A percentile compares a stretch with the other conserved stretches of the same genome.
Conservation (phyloP, 371 early-diverging fungal genomes). For the Apophysomyces sp. region DNA sequence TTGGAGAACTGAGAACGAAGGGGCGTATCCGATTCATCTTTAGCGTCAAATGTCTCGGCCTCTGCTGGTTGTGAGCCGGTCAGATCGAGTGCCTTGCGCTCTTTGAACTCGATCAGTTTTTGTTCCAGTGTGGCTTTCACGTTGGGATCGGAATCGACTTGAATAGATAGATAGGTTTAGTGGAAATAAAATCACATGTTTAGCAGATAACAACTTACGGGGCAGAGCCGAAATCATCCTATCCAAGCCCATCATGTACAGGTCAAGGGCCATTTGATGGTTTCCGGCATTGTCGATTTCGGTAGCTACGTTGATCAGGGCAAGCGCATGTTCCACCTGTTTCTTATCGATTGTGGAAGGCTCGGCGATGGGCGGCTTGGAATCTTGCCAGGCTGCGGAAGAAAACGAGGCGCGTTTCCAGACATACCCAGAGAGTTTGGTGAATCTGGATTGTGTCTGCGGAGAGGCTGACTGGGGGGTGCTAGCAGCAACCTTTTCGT, state of each 20-base stretch:
- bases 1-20: conserved; percentile 34
- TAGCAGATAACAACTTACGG: conserved; percentile 27
- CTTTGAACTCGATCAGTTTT: conserved; percentile 30
- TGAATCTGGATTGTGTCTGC: conserved; percentile 7
- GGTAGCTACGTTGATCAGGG: conserved; percentile 44
- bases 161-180: background rate
- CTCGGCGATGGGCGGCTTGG: conserved; percentile 1
- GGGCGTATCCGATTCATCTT: conserved; percentile 9
- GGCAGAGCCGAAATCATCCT: conserved; percentile 52
- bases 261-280: conserved; percentile 46
- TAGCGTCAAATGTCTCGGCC: conserved; percentile 2
- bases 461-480: background rate
- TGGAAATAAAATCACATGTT: background rate
- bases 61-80: conserved; percentile 5
- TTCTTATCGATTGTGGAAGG: conserved; percentile 29
- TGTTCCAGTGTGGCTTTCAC: conserved; percentile 37
- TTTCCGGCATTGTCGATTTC: conserved; percentile 47
- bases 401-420: conserved; percentile 32
- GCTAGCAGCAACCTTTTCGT: conserved; percentile 23
- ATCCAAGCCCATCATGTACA: conserved; percentile 51
- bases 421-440: conserved; percentile 12
- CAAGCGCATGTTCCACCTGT: conserved; percentile 46
- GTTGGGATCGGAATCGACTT: conserved; percentile 50
- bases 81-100: conserved; percentile 17
- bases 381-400: conserved; percentile 4